Percentiles rank a stretch among this genome's conserved stretches.
Conservation (phyloP, 148 eudicot genomes). For the Rhododendron vialii region DNA sequence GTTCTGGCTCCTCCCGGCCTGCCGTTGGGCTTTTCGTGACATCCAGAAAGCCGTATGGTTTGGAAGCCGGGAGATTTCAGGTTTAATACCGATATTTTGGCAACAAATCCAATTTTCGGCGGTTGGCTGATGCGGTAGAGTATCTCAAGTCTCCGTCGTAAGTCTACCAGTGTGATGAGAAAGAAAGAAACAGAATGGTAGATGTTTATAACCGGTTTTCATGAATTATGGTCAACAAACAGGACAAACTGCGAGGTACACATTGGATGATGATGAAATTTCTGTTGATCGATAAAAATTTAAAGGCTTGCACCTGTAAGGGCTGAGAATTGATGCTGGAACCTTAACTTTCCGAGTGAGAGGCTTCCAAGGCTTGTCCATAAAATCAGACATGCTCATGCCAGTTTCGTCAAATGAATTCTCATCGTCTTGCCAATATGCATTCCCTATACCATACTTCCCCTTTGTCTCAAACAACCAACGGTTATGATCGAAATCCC, state of each 20-base stretch:
- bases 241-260: not conserved
- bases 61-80: too few species aligned
- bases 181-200: too few species aligned
- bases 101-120: too few species aligned
- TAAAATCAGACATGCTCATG: conserved; percentile 67
- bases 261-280: not conserved
- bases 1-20: not conserved
- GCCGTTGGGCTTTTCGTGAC: not conserved
- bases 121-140: too few species aligned
- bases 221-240: not conserved
- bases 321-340: conserved; percentile 65
- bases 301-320: conserved; percentile 60
- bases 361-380: conserved; percentile 97
- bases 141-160: too few species aligned
- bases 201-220: too few species aligned
- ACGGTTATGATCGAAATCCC: conserved; percentile 83
- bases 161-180: too few species aligned
- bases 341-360: conserved; percentile 65
- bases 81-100: too few species aligned
- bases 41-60: too few species aligned
- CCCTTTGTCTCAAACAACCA: conserved; percentile 91
- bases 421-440: conserved; percentile 70
- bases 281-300: not conserved
- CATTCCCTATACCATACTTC: conserved; percentile 85
- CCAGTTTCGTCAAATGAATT: conserved; percentile 43